Evolutionary conservation across 441 rosid species (phyloP).

Genomic region (Hypseocharis bilobata): DNA sequence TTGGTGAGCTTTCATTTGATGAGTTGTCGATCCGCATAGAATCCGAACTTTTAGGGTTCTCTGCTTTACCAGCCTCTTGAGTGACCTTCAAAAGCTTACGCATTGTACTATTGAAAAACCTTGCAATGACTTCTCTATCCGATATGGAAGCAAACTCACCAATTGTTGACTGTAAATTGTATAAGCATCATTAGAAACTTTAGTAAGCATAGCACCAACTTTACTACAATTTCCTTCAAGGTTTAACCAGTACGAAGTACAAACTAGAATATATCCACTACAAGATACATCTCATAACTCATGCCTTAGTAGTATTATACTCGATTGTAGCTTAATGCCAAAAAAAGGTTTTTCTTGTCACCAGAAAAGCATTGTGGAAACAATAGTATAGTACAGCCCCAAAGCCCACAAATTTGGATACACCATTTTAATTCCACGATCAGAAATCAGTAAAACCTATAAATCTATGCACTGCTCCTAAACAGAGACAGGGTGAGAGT

Average conservation of each 20-base stretch:
- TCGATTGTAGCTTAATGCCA: no score
- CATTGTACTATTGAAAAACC: constrained; percentile 53
- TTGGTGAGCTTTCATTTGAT: constrained; percentile 34
- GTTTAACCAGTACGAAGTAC: no score
- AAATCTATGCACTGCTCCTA: not conserved
- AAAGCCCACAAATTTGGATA: no score
- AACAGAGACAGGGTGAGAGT: not conserved
- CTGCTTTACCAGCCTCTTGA: constrained; percentile 40
- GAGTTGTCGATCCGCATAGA: constrained; percentile 48
- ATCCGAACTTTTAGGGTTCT: constrained; percentile 30
- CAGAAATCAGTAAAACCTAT: not conserved
- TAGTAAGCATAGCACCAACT: constrained; percentile 2
- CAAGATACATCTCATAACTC: no score
- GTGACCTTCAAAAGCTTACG: constrained; percentile 56
- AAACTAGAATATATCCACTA: no score
- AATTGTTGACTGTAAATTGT: constrained; percentile 55
- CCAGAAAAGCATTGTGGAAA: no score
- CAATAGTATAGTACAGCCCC: no score
- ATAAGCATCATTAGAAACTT: constrained; percentile 15
- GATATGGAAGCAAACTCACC: constrained; percentile 72
- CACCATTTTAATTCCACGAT: no score
- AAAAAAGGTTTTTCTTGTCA: no score
- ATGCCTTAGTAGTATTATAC: no score
- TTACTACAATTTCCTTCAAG: no score
- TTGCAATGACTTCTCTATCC: constrained; percentile 42